Conservation (phyloP, 768 basidiomycete species). For the Chalciporus pseudorubinellus region DNA sequence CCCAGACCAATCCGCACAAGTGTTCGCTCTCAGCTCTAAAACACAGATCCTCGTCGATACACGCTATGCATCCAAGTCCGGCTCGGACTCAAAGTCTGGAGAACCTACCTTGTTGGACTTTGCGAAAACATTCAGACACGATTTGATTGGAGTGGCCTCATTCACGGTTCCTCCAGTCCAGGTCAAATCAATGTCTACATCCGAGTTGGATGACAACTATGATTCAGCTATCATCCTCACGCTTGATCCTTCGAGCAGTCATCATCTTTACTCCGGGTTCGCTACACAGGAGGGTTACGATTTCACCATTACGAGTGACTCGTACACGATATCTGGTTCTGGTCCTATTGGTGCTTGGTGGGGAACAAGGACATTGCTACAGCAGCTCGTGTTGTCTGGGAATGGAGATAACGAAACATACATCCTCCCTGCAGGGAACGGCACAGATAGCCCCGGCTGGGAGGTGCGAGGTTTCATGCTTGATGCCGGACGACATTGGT, state of each 20-base stretch:
- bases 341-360: constrained; percentile 41
- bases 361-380: constrained; percentile 44
- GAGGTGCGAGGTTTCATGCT: constrained; percentile 46
- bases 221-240: constrained; percentile 32
- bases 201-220: background rate
- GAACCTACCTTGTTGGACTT: constrained; percentile 35
- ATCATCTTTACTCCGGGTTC: constrained; percentile 36
- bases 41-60: constrained; percentile 39
- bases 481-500: constrained; percentile 47
- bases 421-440: constrained; percentile 33
- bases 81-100: constrained; percentile 13
- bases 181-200: background rate
- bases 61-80: constrained; percentile 12
- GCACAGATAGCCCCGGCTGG: constrained; percentile 43
- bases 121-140: constrained; percentile 37
- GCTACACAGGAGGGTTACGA: constrained; percentile 41
- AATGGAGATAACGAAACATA: constrained; percentile 7
- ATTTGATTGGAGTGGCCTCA: constrained; percentile 33
- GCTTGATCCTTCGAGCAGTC: constrained; percentile 23
- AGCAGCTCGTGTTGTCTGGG: constrained; percentile 34
- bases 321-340: constrained; percentile 34
- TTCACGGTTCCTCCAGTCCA: background rate
- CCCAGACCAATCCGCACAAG: constrained; percentile 12
- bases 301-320: constrained; percentile 29
- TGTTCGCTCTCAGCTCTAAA: constrained; percentile 30